Evolutionary conservation across 306 rosid species (phyloP), one percentile per base, ranked within the genome.

Genomic region (Arachis stenosperma): DNA sequence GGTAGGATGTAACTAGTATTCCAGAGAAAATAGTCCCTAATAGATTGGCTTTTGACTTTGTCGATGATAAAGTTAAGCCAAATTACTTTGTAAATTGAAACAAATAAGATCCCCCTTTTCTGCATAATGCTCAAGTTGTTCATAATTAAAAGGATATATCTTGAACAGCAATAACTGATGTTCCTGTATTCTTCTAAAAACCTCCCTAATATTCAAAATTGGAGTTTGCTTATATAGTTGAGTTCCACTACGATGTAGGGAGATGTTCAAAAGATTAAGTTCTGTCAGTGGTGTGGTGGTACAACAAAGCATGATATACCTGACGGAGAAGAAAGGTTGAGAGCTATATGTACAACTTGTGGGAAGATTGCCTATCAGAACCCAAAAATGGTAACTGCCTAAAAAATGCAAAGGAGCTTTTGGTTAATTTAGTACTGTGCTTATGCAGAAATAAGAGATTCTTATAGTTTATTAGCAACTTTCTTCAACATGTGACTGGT

Each of bases 261-360:
- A 12, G 68, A 75, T 67, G 84, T 78, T 73, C 83, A 75, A 36
- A 87, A 81, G 55, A 70, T 86, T 57, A 84, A 86, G 63, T 92
- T 92, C 81, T 92, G 96, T 71, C 95, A 88, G 69, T 86, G 85
- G 87, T 92, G 98, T 64, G 95, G 98, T 70, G 96, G 94, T 37
- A 64, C 79, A 62, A 82, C 95, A 37, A 90, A 88, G 83, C 90
- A 88, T 65, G 94, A 81, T 46, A 71, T 88, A 73, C 96, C 98
- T 11, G 87, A 85, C 0, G 96, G 94, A 50, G 96, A 92, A 82
- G 94, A 90, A 82, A 89, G 84, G 78, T 59, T 87, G 70, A 81
- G 95, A 83, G 88, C 95, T 42, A 84, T 89, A 75, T 91, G 92
- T 75, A 87, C 92, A 36, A 72, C 81, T 75, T 91, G 97, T 78